phyloP scores from a whole-genome alignment of 2,329 filamentous ascomycete species.

The Cladosporium sp. region DNA sequence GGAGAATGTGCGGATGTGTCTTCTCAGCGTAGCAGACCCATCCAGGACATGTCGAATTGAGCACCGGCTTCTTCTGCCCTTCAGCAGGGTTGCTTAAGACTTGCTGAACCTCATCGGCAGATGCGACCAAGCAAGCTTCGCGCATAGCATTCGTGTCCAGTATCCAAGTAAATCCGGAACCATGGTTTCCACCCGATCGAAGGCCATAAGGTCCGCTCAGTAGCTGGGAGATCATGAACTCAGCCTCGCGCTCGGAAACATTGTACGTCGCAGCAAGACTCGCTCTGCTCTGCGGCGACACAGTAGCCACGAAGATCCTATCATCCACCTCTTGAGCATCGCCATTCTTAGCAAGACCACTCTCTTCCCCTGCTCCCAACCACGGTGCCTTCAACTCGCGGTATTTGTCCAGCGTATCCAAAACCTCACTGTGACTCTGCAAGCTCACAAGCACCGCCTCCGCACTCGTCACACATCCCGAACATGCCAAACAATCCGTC shows the following conservation, averaged over 20 bases:
- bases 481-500: slow-evolving; percentile 95
- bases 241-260: slow-evolving; percentile 68
- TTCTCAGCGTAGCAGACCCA: slow-evolving; percentile 99
- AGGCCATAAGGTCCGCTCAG: slow-evolving; percentile 68
- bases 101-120: slow-evolving; percentile 44
- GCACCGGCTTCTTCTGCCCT: slow-evolving; percentile 57
- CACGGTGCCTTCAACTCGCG: slow-evolving; percentile 19
- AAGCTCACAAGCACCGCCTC: slow-evolving; percentile 95
- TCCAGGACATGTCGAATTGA: slow-evolving; percentile 89
- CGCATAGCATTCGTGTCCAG: slow-evolving; percentile 83
- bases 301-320: slow-evolving; percentile 83
- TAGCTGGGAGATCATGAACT: slow-evolving; percentile 77
- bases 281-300: slow-evolving; percentile 86
- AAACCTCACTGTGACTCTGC: slow-evolving; percentile 88
- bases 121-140: slow-evolving; percentile 71
- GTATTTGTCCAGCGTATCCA: slow-evolving; percentile 70
- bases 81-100: slow-evolving; percentile 33
- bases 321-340: slow-evolving; percentile 40
- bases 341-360: slow-evolving; percentile 15
- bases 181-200: slow-evolving; percentile 63
- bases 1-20: slow-evolving; percentile 88
- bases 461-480: slow-evolving; percentile 93
- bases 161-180: slow-evolving; percentile 81
- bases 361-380: background rate
- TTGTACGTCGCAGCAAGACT: slow-evolving; percentile 82